phyloP scores from a whole-genome alignment of 192 early-diverging fungal species.

The Mortierella hygrophila region DNA sequence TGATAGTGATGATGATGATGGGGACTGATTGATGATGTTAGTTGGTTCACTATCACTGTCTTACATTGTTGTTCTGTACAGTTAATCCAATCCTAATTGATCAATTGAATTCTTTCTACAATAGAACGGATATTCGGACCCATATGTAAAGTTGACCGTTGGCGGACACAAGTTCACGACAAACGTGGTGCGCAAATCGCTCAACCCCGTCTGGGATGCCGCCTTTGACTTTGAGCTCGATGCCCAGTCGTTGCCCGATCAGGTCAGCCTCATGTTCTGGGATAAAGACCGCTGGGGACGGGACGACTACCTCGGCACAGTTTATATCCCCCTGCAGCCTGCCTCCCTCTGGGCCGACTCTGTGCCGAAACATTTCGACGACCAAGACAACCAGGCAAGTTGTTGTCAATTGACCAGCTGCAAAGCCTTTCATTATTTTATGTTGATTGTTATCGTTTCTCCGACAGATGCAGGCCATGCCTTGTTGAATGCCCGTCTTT shows the following conservation, averaged over 20 bases:
- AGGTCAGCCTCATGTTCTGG: conserved; percentile 70
- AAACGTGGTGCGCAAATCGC: conserved; percentile 68
- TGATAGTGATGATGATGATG: too few species aligned
- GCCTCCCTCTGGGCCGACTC: conserved; percentile 60
- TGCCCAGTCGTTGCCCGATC: conserved; percentile 42
- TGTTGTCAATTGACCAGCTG: background rate
- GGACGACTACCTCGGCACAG: conserved; percentile 77
- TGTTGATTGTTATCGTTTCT: background rate
- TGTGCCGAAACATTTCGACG: conserved; percentile 59
- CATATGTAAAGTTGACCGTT: conserved; percentile 43
- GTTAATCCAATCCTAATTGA: background rate
- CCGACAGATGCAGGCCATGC: background rate
- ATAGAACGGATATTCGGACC: conserved; percentile 51
- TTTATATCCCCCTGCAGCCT: conserved; percentile 69
- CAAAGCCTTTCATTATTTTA: background rate
- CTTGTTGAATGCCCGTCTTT: background rate
- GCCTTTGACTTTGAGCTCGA: conserved; percentile 68
- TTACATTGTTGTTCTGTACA: background rate
- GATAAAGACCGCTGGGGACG: conserved; percentile 75
- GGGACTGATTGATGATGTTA: background rate
- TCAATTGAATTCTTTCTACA: background rate
- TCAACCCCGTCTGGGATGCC: conserved; percentile 78
- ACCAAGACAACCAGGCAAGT: conserved; percentile 66
- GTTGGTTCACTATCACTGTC: too few species aligned
- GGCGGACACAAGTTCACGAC: conserved; percentile 62